Base-by-base conservation (phyloP, 2,329 filamentous ascomycete species). In the Hypomyces perniciosus region DNA sequence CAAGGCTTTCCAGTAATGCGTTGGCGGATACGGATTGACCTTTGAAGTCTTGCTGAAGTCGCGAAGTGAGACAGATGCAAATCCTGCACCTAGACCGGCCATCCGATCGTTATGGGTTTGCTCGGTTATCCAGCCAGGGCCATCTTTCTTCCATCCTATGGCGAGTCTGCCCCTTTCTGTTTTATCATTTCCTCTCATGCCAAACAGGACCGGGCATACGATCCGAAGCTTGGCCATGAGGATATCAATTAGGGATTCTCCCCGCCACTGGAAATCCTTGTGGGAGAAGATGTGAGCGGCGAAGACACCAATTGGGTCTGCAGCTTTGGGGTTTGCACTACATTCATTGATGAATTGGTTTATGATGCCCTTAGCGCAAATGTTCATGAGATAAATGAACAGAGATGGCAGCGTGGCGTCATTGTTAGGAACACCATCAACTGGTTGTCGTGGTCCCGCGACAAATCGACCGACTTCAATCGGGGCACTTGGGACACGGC, bases 161-260 rank as follows among this genome's bases (percentile, higher is more conserved):
- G 79, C 77, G 13, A 68, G 58, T 9, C 84, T 79, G 1, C 89
- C 90, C 8, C 75, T 73, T 42, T 83, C 78, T 1, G 84, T 95
- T 54, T 77, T 83, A 65, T 95, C 89, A 55, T 75, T 83, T 27
- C 89, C 91, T 40, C 81, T 78, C 57, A 91, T 81, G 13, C 92
- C 92, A 65, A 95, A 97, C 1, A 99, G 74, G 1, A 90, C 84
- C 0, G 93, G 92, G 61, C 90, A 95, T 4, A 81, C 76, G 12
- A 87, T 76, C 53, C 90, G 83, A 61, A 88, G 87, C 67, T 97
- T 96, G 49, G 91, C 75, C 61, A 95, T 85, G 30, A 97, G 75
- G 53, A 97, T 88, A 63, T 95, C 88, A 47, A 90, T 84, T 52
- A 95, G 74, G 1, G 84, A 78, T 44, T 78, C 69, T 7, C 82